Evolutionary conservation across 805 yeast species (phyloP), one percentile per base, ranked within the genome.

Genomic region (Candida andamanensis): DNA sequence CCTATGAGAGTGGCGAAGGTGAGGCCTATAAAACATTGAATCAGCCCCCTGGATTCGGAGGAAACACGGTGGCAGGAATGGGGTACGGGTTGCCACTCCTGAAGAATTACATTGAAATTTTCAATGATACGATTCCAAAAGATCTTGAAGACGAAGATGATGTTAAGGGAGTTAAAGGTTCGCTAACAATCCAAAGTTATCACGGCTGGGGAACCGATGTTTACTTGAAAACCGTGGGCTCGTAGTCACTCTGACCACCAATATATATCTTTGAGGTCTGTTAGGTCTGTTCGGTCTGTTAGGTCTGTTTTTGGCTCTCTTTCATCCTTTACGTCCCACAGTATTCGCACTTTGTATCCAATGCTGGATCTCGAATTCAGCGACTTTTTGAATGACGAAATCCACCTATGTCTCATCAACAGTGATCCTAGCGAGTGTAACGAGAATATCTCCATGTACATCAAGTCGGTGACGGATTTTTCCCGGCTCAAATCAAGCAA

Each of bases 81-180:
- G 97, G 97, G 1, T 90, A 86, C 52, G 98, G 98, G 0, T 58
- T 90, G 34, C 97, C 97, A 5, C 62, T 90, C 40, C 83, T 89
- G 63, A 64, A 60, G 40, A 58, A 55, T 40, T 65, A 65, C 44
- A 50, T 63, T 13, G 69, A 65, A 44, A 56, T 63, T 2, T 65
- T 65, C 42, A 63, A 63, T 39, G 65, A 58, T 31, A 55, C 62
- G 4, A 22, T 38, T 10, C 36, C 36, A 7, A 11, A 25, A 17
- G 22, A 12, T 15, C 9, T 51, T 3, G 33, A 32, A 14, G 35
- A 44, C 3, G 26, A 40, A 3, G 45, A 49, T 20, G 26, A 17
- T 14, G 29, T 25, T 4, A 23, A 19, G 15, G 23, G 26, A 3
- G 32, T 32, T 17, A 61, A 57, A 42, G 72, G 72, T 3, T 63